Percentiles rank a stretch among this genome's conserved stretches.
These are phyloP conservation scores for Rhododendron molle DNA, from an alignment of 148 eudicot genomes.

Conservation along the genomic window DNA sequence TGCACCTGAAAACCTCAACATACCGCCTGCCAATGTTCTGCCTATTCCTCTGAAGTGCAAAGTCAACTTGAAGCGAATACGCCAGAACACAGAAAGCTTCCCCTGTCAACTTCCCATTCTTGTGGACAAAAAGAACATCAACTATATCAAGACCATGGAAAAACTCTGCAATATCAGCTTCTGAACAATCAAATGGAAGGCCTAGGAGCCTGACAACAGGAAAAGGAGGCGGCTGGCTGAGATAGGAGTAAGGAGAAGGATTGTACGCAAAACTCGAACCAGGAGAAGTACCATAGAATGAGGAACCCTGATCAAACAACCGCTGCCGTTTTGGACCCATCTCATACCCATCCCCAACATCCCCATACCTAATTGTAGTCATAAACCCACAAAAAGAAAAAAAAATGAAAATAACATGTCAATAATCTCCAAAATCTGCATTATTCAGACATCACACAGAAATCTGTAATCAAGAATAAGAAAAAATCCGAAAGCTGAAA, in stretches of 20 bases:
- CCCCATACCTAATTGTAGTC: constrained; percentile 42
- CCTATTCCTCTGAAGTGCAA: constrained; percentile 86
- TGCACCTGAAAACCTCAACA: constrained; percentile 88
- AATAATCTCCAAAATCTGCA: not conserved
- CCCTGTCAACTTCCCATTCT: constrained; percentile 75
- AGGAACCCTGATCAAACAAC: constrained; percentile 66
- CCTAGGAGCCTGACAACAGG: constrained; percentile 93
- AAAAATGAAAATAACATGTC: constrained; percentile 2
- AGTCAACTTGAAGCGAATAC: constrained; percentile 86
- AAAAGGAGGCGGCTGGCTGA: constrained; percentile 59
- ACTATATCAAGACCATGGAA: constrained; percentile 79
- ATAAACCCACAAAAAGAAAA: constrained; percentile 13
- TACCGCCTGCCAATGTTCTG: constrained; percentile 92
- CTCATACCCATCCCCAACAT: constrained; percentile 71
- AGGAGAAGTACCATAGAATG: constrained; percentile 62
- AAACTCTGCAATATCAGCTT: constrained; percentile 72
- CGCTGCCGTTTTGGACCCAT: constrained; percentile 79
- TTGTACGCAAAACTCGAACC: constrained; percentile 65
- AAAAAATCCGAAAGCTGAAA: not conserved
- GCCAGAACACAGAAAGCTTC: constrained; percentile 90
- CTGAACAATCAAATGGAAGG: constrained; percentile 89
- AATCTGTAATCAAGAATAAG: not conserved
- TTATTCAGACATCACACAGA: not conserved
- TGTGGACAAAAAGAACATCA: constrained; percentile 75
- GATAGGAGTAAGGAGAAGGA: constrained; percentile 51